A percentile compares a stretch with the other conserved stretches of the same genome.
Evolutionary conservation across 495 filamentous ascomycete species (phyloP).

Genomic region (Clavariopsis aquatica): DNA sequence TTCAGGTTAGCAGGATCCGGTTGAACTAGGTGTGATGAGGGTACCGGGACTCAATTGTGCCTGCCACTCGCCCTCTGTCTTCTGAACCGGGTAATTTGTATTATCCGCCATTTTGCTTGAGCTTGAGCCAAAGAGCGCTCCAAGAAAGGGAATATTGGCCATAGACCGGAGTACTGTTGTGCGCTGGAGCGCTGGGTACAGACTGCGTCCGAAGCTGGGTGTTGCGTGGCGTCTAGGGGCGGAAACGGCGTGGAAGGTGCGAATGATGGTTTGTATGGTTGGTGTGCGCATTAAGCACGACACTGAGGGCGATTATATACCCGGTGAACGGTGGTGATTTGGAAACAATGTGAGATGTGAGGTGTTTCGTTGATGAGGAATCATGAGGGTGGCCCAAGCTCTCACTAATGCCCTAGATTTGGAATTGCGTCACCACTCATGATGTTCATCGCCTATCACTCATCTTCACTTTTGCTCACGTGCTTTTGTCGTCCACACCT

Average conservation of each 20-base stretch:
- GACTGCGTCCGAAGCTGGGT: not conserved
- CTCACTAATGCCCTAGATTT: constrained; percentile 9
- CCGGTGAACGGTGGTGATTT: not conserved
- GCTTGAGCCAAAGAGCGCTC: constrained; percentile 72
- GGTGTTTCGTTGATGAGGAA: constrained; percentile 22
- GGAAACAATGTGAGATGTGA: not conserved
- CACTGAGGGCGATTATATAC: constrained; percentile 4
- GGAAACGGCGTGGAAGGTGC: constrained; percentile 52
- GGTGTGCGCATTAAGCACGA: constrained; percentile 57
- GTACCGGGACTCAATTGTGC: constrained; percentile 76
- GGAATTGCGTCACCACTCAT: constrained; percentile 28
- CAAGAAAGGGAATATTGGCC: constrained; percentile 71
- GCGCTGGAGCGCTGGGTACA: constrained; percentile 30
- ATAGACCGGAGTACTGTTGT: constrained; percentile 54
- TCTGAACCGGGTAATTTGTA: constrained; percentile 80
- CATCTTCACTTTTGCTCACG: too few species aligned
- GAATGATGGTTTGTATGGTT: constrained; percentile 53
- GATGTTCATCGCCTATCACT: not conserved
- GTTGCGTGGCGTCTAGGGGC: constrained; percentile 39
- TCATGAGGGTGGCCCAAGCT: constrained; percentile 19
- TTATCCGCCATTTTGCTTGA: constrained; percentile 50
- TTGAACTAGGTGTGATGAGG: constrained; percentile 6
- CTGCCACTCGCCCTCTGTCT: constrained; percentile 81
- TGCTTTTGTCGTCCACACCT: too few species aligned
- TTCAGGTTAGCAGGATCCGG: not conserved